Evolutionary conservation across 805 yeast genomes (phyloP), one percentile per base, ranked within the genome.

Genomic region (Blastobotrys attinorum): DNA sequence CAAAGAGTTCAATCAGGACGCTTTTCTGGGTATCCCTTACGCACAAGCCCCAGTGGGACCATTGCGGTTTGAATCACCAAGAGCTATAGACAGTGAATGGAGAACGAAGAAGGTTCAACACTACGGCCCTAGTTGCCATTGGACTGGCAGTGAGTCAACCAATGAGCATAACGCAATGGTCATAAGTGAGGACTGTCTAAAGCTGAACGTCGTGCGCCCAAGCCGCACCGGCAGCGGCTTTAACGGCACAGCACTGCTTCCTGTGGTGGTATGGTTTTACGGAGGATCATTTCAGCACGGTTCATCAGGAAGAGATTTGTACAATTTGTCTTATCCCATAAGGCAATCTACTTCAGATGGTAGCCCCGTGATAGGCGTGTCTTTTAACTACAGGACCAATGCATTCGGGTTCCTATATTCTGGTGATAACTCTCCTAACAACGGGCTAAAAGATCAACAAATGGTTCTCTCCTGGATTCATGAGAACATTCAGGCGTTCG

Each of bases 391-490:
- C 46, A 53, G 67, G 40, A 49, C 64, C 2, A 58, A 58, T n/a
- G 61, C 57, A 6, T 59, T 59, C 34, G 71, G 71, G 3, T 67
- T 60, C 43, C 43, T 63, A 11, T 53, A 53, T 27, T 55, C 62
- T 3, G 25, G 43, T 16, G 41, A 47, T 21, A 61, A 60, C 2
- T 44, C 49, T 38, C 52, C 61, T 4, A 66, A 66, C 43, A 52
- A 53, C 40, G 71, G 71, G 2, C 47, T 66, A 3, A 50, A 57
- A 38, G 71, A 66, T 42, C 70, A 65, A 45, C 52, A 64, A 18
- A 33, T 43, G 22, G 70, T 64, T 2, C 46, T 62, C 16, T 54
- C 57, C 15, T 66, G 71, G 71, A 56, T 58, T 6, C 45, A 52
- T 21, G 60, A 62, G 37, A 55, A 64, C 46, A 66, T 66, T 42